phyloP scores from a whole-genome alignment of 345 rosid genomes.

The Eucalyptus sp. region DNA sequence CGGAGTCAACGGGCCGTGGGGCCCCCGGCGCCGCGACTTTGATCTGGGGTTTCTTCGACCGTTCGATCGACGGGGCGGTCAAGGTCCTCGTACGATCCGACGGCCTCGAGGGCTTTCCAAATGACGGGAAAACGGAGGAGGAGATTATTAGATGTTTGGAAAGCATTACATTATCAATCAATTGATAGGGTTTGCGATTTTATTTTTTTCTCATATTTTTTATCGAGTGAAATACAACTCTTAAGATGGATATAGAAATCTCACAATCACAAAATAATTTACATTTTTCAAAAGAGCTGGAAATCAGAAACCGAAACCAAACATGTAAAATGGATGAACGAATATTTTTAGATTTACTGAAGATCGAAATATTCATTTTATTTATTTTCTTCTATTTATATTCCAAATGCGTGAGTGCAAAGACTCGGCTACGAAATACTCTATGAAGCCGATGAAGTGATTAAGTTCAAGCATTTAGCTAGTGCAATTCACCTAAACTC shows the following conservation, averaged over 20 bases:
- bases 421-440: neutral
- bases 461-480: neutral
- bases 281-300: rapidly evolving
- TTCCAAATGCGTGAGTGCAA: neutral
- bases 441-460: neutral
- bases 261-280: neutral
- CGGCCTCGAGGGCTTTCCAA: neutral
- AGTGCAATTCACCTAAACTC: neutral
- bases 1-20: neutral
- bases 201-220: neutral
- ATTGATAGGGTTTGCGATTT: neutral
- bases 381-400: neutral
- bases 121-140: neutral
- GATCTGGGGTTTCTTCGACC: neutral
- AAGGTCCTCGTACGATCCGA: neutral
- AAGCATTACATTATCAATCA: neutral
- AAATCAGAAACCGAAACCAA: rapidly evolving
- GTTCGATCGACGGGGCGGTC: neutral
- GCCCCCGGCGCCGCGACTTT: neutral
- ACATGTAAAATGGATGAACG: neutral
- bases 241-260: neutral
- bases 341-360: rapidly evolving
- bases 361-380: neutral
- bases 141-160: neutral
- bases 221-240: neutral